Evolutionary conservation across 768 basidiomycete species (phyloP).

Genomic region (Cubamyces lactineus): DNA sequence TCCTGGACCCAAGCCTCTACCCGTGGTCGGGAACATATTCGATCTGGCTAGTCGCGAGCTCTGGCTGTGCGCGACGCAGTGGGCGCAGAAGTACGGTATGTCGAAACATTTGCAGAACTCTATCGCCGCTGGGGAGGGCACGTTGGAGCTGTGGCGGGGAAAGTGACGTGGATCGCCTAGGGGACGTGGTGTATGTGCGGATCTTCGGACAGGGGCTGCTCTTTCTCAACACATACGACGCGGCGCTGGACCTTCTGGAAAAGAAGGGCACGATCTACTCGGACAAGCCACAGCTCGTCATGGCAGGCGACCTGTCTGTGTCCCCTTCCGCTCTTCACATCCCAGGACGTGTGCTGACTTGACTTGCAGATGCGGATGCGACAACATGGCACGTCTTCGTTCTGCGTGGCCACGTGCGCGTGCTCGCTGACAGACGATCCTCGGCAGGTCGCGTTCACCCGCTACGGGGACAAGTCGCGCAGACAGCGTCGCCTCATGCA

Average conservation of each 20-base stretch:
- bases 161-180: constrained; percentile 36
- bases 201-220: constrained; percentile 68
- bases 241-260: constrained; percentile 66
- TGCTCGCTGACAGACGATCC: too few relatives aligned
- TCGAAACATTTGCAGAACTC: not conserved
- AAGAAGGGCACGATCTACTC: constrained; percentile 73
- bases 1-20: constrained; percentile 70
- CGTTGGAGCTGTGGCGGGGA: not conserved
- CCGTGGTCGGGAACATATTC: constrained; percentile 64
- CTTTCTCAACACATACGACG: constrained; percentile 65
- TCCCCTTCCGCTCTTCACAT: too few relatives aligned
- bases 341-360: not conserved
- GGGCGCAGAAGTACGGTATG: constrained; percentile 69
- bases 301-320: constrained; percentile 72
- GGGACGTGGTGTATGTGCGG: constrained; percentile 66
- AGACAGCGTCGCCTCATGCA: constrained; percentile 70
- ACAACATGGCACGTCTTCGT: constrained; percentile 55
- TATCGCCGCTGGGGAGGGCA: too few relatives aligned
- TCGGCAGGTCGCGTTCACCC: constrained; percentile 61
- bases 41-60: constrained; percentile 64
- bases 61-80: constrained; percentile 63
- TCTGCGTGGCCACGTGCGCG: not conserved
- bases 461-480: constrained; percentile 62
- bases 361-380: constrained; percentile 52
- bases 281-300: constrained; percentile 70